Evolutionary conservation across 306 rosid genomes (phyloP).

Genomic region (Cotoneaster glaucophyllus): DNA sequence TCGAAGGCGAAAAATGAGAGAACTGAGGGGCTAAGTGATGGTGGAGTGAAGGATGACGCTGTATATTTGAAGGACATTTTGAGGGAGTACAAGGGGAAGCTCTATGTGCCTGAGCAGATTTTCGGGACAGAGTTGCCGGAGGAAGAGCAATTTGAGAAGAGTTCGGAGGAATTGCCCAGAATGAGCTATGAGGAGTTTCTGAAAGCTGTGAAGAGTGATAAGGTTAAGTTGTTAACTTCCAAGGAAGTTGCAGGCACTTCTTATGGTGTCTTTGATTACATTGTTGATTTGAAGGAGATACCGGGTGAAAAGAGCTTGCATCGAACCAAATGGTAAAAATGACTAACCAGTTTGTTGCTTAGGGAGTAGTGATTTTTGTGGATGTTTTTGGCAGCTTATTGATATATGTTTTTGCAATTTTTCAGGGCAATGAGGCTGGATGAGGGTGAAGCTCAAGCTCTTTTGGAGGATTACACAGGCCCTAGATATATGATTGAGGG

Average conservation of each 20-base stretch:
- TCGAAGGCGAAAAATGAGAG: slow-evolving; percentile 24
- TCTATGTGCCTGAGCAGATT: slow-evolving; percentile 89
- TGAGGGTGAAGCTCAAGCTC: slow-evolving; percentile 45
- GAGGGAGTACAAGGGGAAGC: slow-evolving; percentile 87
- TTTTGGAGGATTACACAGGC: slow-evolving; percentile 68
- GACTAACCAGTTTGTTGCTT: slow-evolving; percentile 11
- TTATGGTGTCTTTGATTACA: slow-evolving; percentile 37
- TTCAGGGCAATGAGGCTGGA: slow-evolving; percentile 64
- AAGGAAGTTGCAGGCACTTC: slow-evolving; percentile 38
- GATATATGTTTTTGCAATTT: background rate
- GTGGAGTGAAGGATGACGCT: slow-evolving; percentile 30
- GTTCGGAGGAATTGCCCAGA: slow-evolving; percentile 48
- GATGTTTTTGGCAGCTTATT: slow-evolving; percentile 6
- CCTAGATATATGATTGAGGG: slow-evolving; percentile 77
- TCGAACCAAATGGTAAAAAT: slow-evolving; percentile 69
- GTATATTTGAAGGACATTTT: slow-evolving; percentile 74
- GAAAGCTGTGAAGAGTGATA: slow-evolving; percentile 55
- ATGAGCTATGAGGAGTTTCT: slow-evolving; percentile 66
- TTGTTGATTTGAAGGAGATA: slow-evolving; percentile 77
- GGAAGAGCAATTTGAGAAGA: slow-evolving; percentile 61
- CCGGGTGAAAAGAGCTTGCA: slow-evolving; percentile 88
- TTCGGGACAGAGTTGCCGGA: slow-evolving; percentile 56
- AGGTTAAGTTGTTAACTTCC: slow-evolving; percentile 60
- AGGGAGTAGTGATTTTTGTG: background rate
- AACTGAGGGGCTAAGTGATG: slow-evolving; percentile 28